Conservation (phyloP, 1,284 basidiomycete species). For the Cutaneotrichosporon cyanovorans region DNA sequence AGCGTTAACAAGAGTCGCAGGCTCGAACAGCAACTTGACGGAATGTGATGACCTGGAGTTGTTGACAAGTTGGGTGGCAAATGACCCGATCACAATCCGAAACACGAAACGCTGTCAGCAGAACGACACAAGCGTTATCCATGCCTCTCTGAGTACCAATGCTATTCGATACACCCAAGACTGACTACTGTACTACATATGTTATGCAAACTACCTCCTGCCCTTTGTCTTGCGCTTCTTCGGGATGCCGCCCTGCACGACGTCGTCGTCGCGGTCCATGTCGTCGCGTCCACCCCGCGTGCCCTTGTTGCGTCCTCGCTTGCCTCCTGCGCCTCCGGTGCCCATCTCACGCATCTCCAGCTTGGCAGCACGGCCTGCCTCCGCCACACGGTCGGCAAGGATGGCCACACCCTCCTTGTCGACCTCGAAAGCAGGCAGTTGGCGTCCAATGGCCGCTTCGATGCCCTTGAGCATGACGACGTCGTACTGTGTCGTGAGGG, state of each 20-base stretch:
- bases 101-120: background rate
- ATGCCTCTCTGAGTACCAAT: no score
- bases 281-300: conserved; percentile 61
- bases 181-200: background rate
- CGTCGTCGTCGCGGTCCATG: conserved; percentile 80
- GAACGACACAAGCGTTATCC: background rate
- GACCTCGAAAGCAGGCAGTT: conserved; percentile 83
- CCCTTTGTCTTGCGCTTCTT: conserved; percentile 40
- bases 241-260: conserved; percentile 47
- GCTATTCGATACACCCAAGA: background rate
- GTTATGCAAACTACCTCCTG: background rate
- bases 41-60: background rate
- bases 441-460: conserved; percentile 83
- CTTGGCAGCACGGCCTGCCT: conserved; percentile 76
- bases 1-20: no score
- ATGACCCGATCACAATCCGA: background rate
- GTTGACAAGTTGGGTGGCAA: background rate
- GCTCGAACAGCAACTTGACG: no score
- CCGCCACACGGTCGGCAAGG: conserved; percentile 79
- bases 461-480: conserved; percentile 94
- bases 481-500: conserved; percentile 96
- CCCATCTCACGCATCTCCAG: conserved; percentile 56
- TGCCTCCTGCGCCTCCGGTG: conserved; percentile 48
- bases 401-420: conserved; percentile 87
- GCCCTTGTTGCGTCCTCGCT: conserved; percentile 52